A percentile compares a stretch with the other conserved stretches of the same genome.
These are phyloP conservation scores for Aspergillus asperescens DNA, from an alignment of 495 filamentous ascomycete genomes.

Conservation along the genomic window DNA sequence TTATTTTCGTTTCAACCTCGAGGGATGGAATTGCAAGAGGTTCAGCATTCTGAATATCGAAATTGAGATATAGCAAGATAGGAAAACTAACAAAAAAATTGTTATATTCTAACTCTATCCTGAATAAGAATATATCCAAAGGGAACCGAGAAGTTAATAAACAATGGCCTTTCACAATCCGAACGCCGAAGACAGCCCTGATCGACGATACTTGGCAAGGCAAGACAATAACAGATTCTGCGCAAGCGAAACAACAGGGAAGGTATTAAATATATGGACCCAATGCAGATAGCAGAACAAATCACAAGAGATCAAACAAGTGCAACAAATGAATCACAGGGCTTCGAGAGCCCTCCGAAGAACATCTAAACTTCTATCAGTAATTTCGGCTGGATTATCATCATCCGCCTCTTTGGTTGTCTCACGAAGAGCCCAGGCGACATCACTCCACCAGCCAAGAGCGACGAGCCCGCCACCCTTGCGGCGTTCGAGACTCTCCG, in stretches of 20 bases:
- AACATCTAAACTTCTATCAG: conserved; percentile 59
- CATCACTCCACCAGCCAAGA: conserved; percentile 85
- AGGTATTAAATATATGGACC: not conserved
- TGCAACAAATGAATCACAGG: conserved; percentile 44
- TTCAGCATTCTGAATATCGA: too few relatives aligned
- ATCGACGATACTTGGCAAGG: not conserved
- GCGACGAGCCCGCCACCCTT: conserved; percentile 73
- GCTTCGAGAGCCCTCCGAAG: conserved; percentile 71
- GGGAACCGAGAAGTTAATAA: not conserved
- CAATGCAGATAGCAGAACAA: conserved; percentile 1
- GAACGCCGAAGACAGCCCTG: not conserved
- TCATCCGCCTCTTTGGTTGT: conserved; percentile 36
- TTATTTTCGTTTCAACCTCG: too few relatives aligned
- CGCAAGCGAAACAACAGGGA: not conserved
- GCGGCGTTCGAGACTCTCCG: conserved; percentile 79
- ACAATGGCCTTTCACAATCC: not conserved
- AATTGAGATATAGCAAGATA: too few relatives aligned
- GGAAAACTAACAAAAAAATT: not conserved
- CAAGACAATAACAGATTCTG: not conserved
- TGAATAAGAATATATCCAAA: not conserved
- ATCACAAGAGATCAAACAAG: conserved; percentile 2
- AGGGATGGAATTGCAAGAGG: too few relatives aligned
- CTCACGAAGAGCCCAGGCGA: conserved; percentile 71
- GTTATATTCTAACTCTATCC: not conserved
- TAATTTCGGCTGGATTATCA: conserved; percentile 34